Conservation (phyloP, 345 rosid species). For the Eutrema heterophyllum region DNA sequence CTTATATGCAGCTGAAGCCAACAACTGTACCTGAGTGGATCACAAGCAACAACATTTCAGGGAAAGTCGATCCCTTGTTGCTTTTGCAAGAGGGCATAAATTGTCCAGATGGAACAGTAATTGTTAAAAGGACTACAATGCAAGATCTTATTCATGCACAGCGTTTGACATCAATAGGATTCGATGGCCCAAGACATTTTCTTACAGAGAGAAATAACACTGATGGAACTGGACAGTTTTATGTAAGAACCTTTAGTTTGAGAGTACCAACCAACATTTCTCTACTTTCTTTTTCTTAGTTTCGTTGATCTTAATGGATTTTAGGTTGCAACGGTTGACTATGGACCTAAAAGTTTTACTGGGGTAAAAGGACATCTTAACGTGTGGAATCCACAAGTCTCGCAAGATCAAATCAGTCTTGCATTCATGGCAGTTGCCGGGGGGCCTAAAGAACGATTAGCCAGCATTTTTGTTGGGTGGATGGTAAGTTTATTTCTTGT, state of each 20-base stretch:
- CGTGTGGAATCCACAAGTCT: conserved; percentile 2
- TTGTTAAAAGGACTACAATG: conserved; percentile 8
- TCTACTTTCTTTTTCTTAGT: neutral
- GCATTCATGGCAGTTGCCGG: neutral
- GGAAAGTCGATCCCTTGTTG: neutral
- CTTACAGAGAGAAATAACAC: neutral
- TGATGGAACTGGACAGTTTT: neutral
- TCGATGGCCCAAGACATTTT: neutral
- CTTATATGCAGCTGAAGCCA: neutral
- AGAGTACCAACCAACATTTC: neutral
- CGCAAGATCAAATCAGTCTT: conserved; percentile 6
- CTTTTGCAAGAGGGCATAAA: neutral
- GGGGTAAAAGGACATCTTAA: conserved; percentile 6
- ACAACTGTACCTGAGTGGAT: neutral
- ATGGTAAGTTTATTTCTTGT: neutral
- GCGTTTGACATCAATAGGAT: neutral
- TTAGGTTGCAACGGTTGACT: neutral
- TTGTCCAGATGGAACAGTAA: conserved; percentile 19
- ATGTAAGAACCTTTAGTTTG: conserved; percentile 5
- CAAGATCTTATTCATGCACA: neutral
- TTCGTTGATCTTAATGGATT: neutral
- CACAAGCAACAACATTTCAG: neutral
- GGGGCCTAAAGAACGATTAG: neutral
- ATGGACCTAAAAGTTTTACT: neutral
- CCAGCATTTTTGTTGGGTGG: conserved; percentile 13